Percentiles rank a stretch among this genome's conserved stretches.
These are phyloP conservation scores for Barnettozyma hawaiiensis DNA, from an alignment of 1,139 yeast genomes.

Conservation along the genomic window DNA sequence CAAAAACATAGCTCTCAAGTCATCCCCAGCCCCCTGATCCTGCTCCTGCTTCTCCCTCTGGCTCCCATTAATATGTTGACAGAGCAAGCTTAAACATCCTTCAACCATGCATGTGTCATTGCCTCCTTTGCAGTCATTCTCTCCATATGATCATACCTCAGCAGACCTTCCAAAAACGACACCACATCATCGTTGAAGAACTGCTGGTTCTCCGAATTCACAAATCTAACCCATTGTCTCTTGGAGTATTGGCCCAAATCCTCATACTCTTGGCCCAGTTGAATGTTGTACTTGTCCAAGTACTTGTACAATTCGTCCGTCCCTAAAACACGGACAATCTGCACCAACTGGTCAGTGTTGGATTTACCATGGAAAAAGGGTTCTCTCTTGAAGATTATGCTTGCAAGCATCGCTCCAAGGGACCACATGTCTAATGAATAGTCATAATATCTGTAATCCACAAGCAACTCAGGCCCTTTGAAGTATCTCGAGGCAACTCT, in stretches of 20 bases:
- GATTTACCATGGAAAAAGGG: constrained; percentile 78
- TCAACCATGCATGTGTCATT: constrained; percentile 51
- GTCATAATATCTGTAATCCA: constrained; percentile 70
- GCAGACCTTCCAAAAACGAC: constrained; percentile 59
- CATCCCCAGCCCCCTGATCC: neutral
- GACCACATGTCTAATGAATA: constrained; percentile 79
- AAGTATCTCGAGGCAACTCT: constrained; percentile 77
- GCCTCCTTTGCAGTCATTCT: constrained; percentile 75
- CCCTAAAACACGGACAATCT: constrained; percentile 71
- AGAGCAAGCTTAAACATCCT: constrained; percentile 4
- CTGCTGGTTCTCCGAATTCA: constrained; percentile 46
- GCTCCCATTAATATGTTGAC: no score
- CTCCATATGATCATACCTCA: constrained; percentile 68
- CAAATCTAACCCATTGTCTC: constrained; percentile 63
- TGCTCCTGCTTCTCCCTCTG: neutral
- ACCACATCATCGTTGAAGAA: constrained; percentile 56
- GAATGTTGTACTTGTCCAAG: constrained; percentile 54
- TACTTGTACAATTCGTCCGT: constrained; percentile 61
- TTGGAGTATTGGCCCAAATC: constrained; percentile 60
- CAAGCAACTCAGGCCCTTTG: constrained; percentile 74
- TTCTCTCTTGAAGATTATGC: constrained; percentile 68
- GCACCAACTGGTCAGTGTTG: constrained; percentile 74
- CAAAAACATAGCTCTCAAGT: neutral
- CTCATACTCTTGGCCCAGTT: constrained; percentile 61
- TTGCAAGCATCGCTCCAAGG: constrained; percentile 76